phyloP scores from a whole-genome alignment of 805 yeast species.

The Metschnikowia cubensis region DNA sequence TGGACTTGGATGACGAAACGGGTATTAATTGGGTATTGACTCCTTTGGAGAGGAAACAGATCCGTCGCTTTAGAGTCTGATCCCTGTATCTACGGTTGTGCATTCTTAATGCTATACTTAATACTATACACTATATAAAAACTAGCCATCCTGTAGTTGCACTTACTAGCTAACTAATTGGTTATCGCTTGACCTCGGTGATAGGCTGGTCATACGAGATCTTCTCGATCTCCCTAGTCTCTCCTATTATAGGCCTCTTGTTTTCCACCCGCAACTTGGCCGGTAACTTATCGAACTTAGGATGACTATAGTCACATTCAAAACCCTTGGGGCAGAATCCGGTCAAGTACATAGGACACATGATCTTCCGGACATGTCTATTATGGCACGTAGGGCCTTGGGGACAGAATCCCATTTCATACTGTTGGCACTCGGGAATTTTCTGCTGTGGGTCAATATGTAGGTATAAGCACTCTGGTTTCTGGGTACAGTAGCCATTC shows the following conservation, averaged over 20 bases:
- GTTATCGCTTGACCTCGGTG: slow-evolving; percentile 14
- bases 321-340: slow-evolving; percentile 94
- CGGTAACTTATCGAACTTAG: slow-evolving; percentile 57
- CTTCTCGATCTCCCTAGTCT: slow-evolving; percentile 19
- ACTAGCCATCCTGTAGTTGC: not conserved
- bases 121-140: not conserved
- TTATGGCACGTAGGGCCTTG: slow-evolving; percentile 83
- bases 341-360: slow-evolving; percentile 76
- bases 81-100: not conserved
- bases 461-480: slow-evolving; percentile 88
- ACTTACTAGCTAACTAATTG: not conserved
- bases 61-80: slow-evolving; percentile 54
- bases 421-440: slow-evolving; percentile 83
- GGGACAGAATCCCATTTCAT: slow-evolving; percentile 85
- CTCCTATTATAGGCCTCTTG: slow-evolving; percentile 17
- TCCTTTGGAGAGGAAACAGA: slow-evolving; percentile 66
- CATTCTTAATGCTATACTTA: not conserved
- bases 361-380: slow-evolving; percentile 69
- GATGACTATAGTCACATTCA: slow-evolving; percentile 77
- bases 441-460: slow-evolving; percentile 88
- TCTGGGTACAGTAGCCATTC: slow-evolving; percentile 83
- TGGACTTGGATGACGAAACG: slow-evolving; percentile 23
- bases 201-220: slow-evolving; percentile 20
- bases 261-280: slow-evolving; percentile 23
- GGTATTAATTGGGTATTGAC: slow-evolving; percentile 69